These are phyloP conservation scores for Amanita inopinata DNA, from an alignment of 768 basidiomycete species.

Conservation along the genomic window DNA sequence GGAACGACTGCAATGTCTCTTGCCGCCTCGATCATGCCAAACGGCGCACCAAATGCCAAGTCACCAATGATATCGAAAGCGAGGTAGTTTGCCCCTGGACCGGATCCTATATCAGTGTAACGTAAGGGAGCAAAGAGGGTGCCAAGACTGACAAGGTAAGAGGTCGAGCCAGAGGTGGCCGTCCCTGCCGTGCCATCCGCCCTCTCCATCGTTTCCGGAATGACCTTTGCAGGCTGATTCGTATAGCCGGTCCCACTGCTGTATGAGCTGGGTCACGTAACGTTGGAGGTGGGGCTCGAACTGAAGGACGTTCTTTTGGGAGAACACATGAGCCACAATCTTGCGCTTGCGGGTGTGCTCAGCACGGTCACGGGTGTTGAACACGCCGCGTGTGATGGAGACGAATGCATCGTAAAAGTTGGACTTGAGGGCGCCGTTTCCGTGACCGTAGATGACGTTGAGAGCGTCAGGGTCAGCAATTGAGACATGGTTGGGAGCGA, in stretches of 20 bases:
- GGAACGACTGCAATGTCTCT: constrained; percentile 69
- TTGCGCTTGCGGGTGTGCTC: constrained; percentile 89
- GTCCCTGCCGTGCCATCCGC: constrained; percentile 50
- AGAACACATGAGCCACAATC: constrained; percentile 79
- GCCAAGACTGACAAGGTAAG: constrained; percentile 49
- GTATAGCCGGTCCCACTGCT: constrained; percentile 69
- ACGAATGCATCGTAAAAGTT: constrained; percentile 77
- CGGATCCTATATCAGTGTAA: constrained; percentile 6
- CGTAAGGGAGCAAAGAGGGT: constrained; percentile 1
- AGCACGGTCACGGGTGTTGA: constrained; percentile 67
- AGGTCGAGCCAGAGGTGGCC: constrained; percentile 68
- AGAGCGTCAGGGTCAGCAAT: constrained; percentile 74
- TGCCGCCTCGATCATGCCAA: constrained; percentile 76
- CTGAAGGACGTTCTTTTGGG: constrained; percentile 75
- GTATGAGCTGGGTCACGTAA: constrained; percentile 49
- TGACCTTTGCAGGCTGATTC: constrained; percentile 44
- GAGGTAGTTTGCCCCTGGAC: constrained; percentile 42
- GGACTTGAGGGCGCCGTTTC: constrained; percentile 75
- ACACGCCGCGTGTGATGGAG: constrained; percentile 60
- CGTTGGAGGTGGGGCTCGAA: constrained; percentile 72
- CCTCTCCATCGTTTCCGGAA: constrained; percentile 51
- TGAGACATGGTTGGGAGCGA: constrained; percentile 72
- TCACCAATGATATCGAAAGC: constrained; percentile 74
- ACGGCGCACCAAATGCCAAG: constrained; percentile 79
- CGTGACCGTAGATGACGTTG: constrained; percentile 66